phyloP scores from a whole-genome alignment of 2,329 filamentous ascomycete species.

The Aspergillus flavus region DNA sequence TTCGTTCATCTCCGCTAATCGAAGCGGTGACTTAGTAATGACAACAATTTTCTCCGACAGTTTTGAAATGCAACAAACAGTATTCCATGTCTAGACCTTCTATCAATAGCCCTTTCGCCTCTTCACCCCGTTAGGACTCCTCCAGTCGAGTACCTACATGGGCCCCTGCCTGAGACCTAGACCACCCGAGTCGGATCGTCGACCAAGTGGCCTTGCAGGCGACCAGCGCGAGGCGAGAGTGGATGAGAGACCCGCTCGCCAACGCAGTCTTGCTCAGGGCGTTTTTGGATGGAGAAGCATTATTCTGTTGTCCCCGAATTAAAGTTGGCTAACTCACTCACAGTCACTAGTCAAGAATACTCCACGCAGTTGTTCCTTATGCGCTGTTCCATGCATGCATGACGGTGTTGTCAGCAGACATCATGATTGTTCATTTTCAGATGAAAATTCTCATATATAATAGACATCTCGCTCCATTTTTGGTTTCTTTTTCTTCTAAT shows the following conservation, averaged over 20 bases:
- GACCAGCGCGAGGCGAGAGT: constrained; percentile 26
- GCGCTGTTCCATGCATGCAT: constrained; percentile 28
- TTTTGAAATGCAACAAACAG: neutral
- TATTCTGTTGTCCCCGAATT: constrained; percentile 20
- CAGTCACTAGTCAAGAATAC: constrained; percentile 10
- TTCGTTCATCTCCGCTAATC: neutral
- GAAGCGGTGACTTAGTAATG: neutral
- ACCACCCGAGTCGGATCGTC: constrained; percentile 14
- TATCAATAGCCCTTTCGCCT: constrained; percentile 9
- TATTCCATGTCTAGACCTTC: constrained; percentile 4
- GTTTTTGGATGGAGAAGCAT: constrained; percentile 12
- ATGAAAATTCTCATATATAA: constrained; percentile 7
- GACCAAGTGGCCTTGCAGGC: constrained; percentile 31
- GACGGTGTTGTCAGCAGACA: constrained; percentile 17
- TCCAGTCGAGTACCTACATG: constrained; percentile 23
- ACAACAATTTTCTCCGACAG: neutral
- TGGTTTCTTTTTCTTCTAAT: neutral
- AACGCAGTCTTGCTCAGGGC: constrained; percentile 19
- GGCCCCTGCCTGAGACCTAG: constrained; percentile 16
- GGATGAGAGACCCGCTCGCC: constrained; percentile 27
- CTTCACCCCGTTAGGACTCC: constrained; percentile 13
- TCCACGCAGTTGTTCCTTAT: constrained; percentile 24
- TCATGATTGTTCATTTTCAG: constrained; percentile 3
- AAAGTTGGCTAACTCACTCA: constrained; percentile 22
- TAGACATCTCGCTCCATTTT: neutral